Evolutionary conservation across 1,139 yeast genomes (phyloP), one percentile per base, ranked within the genome.

Genomic region (Geotrichum candidum): DNA sequence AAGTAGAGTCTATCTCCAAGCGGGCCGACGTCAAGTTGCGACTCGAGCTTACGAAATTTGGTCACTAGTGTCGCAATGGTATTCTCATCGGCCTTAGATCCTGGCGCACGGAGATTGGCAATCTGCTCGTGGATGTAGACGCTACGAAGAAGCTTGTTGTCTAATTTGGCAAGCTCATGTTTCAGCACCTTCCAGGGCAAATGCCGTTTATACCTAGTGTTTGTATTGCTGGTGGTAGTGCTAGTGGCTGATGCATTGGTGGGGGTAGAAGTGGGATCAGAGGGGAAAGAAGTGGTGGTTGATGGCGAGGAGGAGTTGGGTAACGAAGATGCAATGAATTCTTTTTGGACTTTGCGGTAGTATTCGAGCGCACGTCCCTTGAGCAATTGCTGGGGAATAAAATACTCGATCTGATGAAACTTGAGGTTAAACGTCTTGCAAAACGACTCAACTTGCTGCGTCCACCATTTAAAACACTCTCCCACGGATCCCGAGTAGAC

Each of bases 21-120:
- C 22, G 67, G 67, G 1, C 63, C 67, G 1, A 65, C 65, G 18
- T 66, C 68, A 11, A 66, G 53, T 51, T 66, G 65, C 27, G 61
- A 22, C 54, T 66, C 68, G 4, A 64, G 56, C 31, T 52, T 52
- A 13, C 63, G 60, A 38, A 66, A 66, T 41, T 61, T 51, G 35
- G 58, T 55, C 18, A 66, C 60, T 1, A 59, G 41, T 2, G 29
- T 27, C 5, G 50, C 55, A 27, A 62, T 56, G 25, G 55, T 38
- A 13, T 51, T 22, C 27, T 55, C 62, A 48, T 59, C 60, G 13
- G 46, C 35, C 22, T 35, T 25, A 5, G 33, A 61, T 45, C 29
- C 31, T 35, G 25, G 55, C 29, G 13, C 22, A 22, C 27, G 61
- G 23, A 11, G 33, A 18, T 9, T 50, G 4, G 50, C 13, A 18